Evolutionary conservation across 2,329 filamentous ascomycete species (phyloP).

Genomic region (Fusarium sambucinum): DNA sequence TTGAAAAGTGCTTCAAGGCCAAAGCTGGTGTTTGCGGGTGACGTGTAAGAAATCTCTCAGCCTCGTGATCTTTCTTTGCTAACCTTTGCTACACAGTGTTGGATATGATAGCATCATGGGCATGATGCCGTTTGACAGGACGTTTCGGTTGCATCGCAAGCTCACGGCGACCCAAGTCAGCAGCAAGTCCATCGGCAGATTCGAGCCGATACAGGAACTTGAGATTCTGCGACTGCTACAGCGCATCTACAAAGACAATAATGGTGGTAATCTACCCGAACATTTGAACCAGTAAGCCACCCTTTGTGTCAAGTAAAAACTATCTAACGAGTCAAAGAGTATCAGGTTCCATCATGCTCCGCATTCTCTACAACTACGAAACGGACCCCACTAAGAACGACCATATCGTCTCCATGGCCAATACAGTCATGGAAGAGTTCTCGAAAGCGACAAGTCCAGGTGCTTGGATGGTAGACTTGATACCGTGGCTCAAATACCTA

Average conservation of each 20-base stretch:
- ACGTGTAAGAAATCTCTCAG: background rate
- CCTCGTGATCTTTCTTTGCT: background rate
- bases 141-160: constrained; percentile 18
- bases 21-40: constrained; percentile 8
- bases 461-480: constrained; percentile 16
- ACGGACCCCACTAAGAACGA: background rate
- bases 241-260: background rate
- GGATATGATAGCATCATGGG: constrained; percentile 24
- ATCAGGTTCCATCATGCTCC: constrained; percentile 25
- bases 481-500: constrained; percentile 1
- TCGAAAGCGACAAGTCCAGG: constrained; percentile 18
- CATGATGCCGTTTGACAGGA: constrained; percentile 23
- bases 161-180: constrained; percentile 28
- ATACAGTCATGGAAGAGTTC: constrained; percentile 26
- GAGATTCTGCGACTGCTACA: background rate
- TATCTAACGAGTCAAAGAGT: background rate
- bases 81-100: background rate
- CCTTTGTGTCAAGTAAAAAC: rapidly evolving
- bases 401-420: constrained; percentile 8
- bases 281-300: constrained; percentile 13
- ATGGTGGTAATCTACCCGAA: background rate
- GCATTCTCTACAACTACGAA: constrained; percentile 19
- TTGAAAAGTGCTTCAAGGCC: constrained; percentile 22
- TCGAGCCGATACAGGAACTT: constrained; percentile 7
- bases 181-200: constrained; percentile 13